Percentiles rank a stretch among this genome's conserved stretches.
phyloP scores from a whole-genome alignment of 208 protist genomes.

The Trypanosomatidae sp. region DNA sequence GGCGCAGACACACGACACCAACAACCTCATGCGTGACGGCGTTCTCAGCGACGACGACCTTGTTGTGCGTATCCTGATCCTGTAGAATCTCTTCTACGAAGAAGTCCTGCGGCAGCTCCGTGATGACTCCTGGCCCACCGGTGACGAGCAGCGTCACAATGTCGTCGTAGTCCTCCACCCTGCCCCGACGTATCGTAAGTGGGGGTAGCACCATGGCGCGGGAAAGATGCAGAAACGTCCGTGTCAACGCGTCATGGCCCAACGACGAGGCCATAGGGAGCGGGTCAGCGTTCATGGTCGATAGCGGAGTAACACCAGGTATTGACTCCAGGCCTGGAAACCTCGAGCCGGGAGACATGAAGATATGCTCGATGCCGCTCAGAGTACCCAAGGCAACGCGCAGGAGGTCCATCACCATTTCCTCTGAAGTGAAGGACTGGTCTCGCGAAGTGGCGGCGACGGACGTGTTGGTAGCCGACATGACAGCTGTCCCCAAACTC shows the following conservation, averaged over 20 bases:
- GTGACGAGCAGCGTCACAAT: conserved; percentile 76
- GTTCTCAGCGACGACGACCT: conserved; percentile 85
- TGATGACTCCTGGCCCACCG: conserved; percentile 66
- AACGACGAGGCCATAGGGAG: neutral
- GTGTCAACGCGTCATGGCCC: neutral
- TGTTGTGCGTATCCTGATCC: conserved; percentile 74
- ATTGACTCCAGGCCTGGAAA: conserved; percentile 8
- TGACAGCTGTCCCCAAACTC: neutral
- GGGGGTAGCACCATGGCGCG: conserved; percentile 41
- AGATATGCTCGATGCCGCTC: conserved; percentile 44
- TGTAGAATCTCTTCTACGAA: conserved; percentile 89
- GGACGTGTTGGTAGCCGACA: neutral
- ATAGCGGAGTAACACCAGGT: conserved; percentile 5
- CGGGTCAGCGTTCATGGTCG: neutral
- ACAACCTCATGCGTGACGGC: conserved; percentile 68
- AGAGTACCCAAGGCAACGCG: conserved; percentile 40
- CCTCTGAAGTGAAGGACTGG: conserved; percentile 21
- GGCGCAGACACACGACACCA: conserved; percentile 76
- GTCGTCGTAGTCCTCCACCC: conserved; percentile 91
- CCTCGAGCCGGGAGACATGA: conserved; percentile 15
- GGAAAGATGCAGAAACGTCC: conserved; percentile 35
- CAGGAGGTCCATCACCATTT: conserved; percentile 47
- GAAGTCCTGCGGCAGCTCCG: conserved; percentile 67
- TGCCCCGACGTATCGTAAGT: conserved; percentile 67
- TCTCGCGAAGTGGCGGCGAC: neutral